These are phyloP conservation scores for Chrysanthemum seticuspe DNA, from an alignment of 129 eudicot species.

Conservation along the genomic window DNA sequence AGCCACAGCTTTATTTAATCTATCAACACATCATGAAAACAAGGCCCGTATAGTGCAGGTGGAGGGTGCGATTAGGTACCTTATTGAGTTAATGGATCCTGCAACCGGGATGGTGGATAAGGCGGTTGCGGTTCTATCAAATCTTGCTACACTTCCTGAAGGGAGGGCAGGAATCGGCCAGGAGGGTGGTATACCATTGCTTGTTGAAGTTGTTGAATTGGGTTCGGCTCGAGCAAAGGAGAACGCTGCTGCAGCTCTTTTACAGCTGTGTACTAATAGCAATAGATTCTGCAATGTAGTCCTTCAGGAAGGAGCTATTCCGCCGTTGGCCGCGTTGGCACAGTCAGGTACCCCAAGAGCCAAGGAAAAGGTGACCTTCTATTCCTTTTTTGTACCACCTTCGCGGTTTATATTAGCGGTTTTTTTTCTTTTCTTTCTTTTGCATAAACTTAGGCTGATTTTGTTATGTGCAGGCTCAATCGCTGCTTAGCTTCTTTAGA, in stretches of 20 bases:
- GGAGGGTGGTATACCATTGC: slow-evolving; percentile 73
- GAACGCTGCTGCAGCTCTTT: slow-evolving; percentile 92
- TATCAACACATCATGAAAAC: slow-evolving; percentile 78
- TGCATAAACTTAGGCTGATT: neutral
- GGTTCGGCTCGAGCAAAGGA: slow-evolving; percentile 95
- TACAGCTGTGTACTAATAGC: slow-evolving; percentile 81
- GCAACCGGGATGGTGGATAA: slow-evolving; percentile 94
- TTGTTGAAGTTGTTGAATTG: slow-evolving; percentile 90
- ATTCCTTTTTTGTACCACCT: neutral
- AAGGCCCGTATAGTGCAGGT: slow-evolving; percentile 75
- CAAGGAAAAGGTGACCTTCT: slow-evolving; percentile 60
- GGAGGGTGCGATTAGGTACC: slow-evolving; percentile 81
- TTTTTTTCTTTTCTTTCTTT: neutral
- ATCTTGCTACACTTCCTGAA: slow-evolving; percentile 78
- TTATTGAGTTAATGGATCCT: slow-evolving; percentile 93
- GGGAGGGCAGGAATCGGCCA: slow-evolving; percentile 80
- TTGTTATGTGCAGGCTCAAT: slow-evolving; percentile 66
- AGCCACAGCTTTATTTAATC: slow-evolving; percentile 80
- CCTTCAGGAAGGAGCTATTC: slow-evolving; percentile 87
- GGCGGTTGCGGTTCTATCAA: slow-evolving; percentile 90
- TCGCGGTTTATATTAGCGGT: neutral
- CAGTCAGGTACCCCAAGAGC: slow-evolving; percentile 93
- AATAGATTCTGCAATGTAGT: slow-evolving; percentile 67
- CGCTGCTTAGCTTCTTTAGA: slow-evolving; percentile 66
- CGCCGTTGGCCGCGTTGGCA: slow-evolving; percentile 77